These are phyloP conservation scores for maize (Zea mays) DNA, from an alignment of 176 grass and related monocot genomes.

Conservation along the genomic window DNA sequence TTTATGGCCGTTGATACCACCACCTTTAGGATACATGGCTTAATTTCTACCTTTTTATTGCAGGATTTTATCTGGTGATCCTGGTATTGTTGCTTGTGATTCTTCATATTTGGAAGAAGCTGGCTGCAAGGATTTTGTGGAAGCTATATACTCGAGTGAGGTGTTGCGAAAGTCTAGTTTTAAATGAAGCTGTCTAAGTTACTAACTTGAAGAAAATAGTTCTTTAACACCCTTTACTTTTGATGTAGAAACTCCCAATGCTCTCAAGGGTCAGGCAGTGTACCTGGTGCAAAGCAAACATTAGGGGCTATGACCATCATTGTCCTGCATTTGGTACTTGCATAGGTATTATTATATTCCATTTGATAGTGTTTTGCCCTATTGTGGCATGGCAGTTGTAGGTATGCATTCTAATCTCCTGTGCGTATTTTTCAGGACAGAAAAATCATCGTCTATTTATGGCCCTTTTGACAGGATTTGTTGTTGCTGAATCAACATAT, in stretches of 20 bases:
- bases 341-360: slow-evolving; percentile 69
- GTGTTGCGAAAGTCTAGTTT: slow-evolving; percentile 46
- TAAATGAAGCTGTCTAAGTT: slow-evolving; percentile 33
- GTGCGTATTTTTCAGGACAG: slow-evolving; percentile 58
- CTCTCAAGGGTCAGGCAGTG: slow-evolving; percentile 81
- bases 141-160: slow-evolving; percentile 60
- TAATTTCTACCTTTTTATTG: slow-evolving; percentile 31
- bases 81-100: slow-evolving; percentile 64
- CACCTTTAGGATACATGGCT: slow-evolving; percentile 24
- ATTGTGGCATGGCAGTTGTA: neutral
- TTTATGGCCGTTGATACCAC: too few relatives aligned
- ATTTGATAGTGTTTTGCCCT: slow-evolving; percentile 17
- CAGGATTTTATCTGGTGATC: slow-evolving; percentile 95
- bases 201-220: slow-evolving; percentile 17
- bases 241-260: slow-evolving; percentile 61
- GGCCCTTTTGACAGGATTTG: slow-evolving; percentile 86
- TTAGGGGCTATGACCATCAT: slow-evolving; percentile 91
- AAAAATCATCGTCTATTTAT: slow-evolving; percentile 87
- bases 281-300: slow-evolving; percentile 67
- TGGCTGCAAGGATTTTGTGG: slow-evolving; percentile 65
- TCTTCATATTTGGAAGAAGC: slow-evolving; percentile 70
- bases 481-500: slow-evolving; percentile 95
- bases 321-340: slow-evolving; percentile 96
- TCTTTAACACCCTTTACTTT: slow-evolving; percentile 25
- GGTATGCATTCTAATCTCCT: neutral